Evolutionary conservation across 2,329 filamentous ascomycete genomes (phyloP).

Genomic region (Aphanocladium album): DNA sequence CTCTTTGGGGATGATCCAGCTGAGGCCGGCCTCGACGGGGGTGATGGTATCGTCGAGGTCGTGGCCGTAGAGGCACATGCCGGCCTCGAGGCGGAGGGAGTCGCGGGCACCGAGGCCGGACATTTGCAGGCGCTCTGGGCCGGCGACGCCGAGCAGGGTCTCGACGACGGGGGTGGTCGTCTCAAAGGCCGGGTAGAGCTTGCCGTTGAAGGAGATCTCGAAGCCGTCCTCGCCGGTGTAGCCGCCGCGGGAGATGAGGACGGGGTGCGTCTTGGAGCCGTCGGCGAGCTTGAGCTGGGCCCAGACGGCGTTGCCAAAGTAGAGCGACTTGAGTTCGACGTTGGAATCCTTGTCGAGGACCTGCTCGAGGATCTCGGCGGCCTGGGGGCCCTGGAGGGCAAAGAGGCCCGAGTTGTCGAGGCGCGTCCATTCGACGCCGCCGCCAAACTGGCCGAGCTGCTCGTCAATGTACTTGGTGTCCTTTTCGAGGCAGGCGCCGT

Average conservation of each 20-base stretch:
- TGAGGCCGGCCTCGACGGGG: conserved; percentile 51
- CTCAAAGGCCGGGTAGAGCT: conserved; percentile 35
- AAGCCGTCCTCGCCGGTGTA: conserved; percentile 99
- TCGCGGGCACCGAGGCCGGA: conserved; percentile 89
- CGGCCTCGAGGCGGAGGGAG: conserved; percentile 87
- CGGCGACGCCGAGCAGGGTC: conserved; percentile 61
- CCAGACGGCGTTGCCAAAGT: conserved; percentile 73
- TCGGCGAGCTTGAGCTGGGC: conserved; percentile 59
- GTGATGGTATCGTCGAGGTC: conserved; percentile 77
- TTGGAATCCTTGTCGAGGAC: conserved; percentile 47
- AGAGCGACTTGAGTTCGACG: conserved; percentile 59
- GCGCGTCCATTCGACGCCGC: conserved; percentile 60
- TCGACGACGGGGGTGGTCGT: conserved; percentile 55
- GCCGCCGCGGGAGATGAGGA: conserved; percentile 76
- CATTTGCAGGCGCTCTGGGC: conserved; percentile 60
- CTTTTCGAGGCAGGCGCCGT: conserved; percentile 87
- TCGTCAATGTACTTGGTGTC: conserved; percentile 71
- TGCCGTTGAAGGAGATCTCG: conserved; percentile 72
- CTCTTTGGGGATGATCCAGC: conserved; percentile 81
- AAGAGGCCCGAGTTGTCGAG: conserved; percentile 72
- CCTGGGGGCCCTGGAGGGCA: conserved; percentile 82
- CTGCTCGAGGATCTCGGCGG: conserved; percentile 62
- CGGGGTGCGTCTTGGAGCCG: conserved; percentile 35
- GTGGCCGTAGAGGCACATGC: conserved; percentile 99
- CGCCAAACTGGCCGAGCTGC: conserved; percentile 58